These are phyloP conservation scores for Teunomyces kruisii DNA, from an alignment of 805 yeast genomes.

Conservation along the genomic window DNA sequence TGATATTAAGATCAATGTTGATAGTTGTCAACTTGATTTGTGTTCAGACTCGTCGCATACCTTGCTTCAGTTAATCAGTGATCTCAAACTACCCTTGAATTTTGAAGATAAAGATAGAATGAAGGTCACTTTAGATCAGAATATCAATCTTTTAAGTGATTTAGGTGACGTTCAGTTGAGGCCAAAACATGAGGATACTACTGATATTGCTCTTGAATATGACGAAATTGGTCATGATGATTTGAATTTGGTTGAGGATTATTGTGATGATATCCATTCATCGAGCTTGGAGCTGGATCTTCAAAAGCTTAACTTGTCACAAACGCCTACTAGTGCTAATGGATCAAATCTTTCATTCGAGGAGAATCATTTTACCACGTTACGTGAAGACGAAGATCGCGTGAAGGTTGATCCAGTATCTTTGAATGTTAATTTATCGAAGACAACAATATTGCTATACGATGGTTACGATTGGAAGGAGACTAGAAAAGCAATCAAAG, in stretches of 20 bases:
- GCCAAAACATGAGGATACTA: neutral
- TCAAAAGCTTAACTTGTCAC: slow-evolving; percentile 19
- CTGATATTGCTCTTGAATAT: neutral
- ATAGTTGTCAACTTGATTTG: slow-evolving; percentile 48
- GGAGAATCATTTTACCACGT: slow-evolving; percentile 24
- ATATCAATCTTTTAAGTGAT: slow-evolving; percentile 41
- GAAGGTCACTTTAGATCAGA: slow-evolving; percentile 33
- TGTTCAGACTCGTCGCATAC: slow-evolving; percentile 89
- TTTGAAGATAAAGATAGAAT: slow-evolving; percentile 63
- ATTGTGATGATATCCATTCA: neutral
- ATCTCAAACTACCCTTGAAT: slow-evolving; percentile 66
- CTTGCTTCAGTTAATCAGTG: slow-evolving; percentile 63
- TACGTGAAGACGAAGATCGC: neutral
- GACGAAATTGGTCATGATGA: neutral
- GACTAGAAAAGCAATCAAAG: slow-evolving; percentile 64
- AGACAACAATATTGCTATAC: slow-evolving; percentile 50
- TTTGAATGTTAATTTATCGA: slow-evolving; percentile 36
- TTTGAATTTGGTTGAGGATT: neutral
- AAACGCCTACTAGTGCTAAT: slow-evolving; percentile 4
- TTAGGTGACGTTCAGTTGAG: slow-evolving; percentile 21
- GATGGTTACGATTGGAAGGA: slow-evolving; percentile 95
- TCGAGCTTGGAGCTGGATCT: slow-evolving; percentile 23
- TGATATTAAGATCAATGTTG: slow-evolving; percentile 50
- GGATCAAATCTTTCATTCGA: slow-evolving; percentile 15
- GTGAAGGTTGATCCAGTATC: slow-evolving; percentile 21